A percentile compares a stretch with the other conserved stretches of the same genome.
phyloP scores from a whole-genome alignment of 441 rosid species.

The Erodium moschatum region DNA sequence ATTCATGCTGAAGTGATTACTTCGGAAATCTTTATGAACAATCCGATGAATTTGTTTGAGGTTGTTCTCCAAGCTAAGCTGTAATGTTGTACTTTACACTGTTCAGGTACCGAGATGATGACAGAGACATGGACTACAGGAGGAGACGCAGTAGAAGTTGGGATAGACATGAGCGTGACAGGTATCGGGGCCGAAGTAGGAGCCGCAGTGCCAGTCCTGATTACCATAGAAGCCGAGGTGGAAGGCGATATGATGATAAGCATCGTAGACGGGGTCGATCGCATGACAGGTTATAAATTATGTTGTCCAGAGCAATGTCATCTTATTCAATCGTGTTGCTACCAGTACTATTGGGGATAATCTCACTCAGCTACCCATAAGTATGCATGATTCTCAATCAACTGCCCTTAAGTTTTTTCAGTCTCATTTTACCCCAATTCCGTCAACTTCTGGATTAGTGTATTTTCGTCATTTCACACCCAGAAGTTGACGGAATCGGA shows the following conservation, averaged over 20 bases:
- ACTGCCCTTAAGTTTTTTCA: too few species aligned
- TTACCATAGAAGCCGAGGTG: constrained; percentile 30
- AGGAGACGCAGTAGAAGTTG: constrained; percentile 53
- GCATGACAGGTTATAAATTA: constrained; percentile 30
- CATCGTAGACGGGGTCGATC: constrained; percentile 18
- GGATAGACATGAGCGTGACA: constrained; percentile 44
- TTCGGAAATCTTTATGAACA: background rate
- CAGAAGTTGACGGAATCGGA: too few species aligned
- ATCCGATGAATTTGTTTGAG: background rate
- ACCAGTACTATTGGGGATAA: background rate
- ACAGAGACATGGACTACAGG: constrained; percentile 37
- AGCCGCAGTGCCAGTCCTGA: constrained; percentile 55
- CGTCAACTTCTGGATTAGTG: too few species aligned
- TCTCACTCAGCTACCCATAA: too few species aligned
- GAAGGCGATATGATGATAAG: constrained; percentile 45
- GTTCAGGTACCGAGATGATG: constrained; percentile 41
- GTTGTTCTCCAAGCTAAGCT: background rate
- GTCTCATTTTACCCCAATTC: too few species aligned
- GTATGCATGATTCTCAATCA: too few species aligned
- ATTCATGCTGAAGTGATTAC: constrained; percentile 3
- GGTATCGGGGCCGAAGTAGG: constrained; percentile 43
- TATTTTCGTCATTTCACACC: too few species aligned
- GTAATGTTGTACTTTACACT: background rate
- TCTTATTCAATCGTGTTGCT: background rate
- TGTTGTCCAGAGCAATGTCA: background rate